Percentiles rank a stretch among this genome's conserved stretches.
Conservation (phyloP, 352 stramenopile genomes). For the Nothophytophthora sp. region DNA sequence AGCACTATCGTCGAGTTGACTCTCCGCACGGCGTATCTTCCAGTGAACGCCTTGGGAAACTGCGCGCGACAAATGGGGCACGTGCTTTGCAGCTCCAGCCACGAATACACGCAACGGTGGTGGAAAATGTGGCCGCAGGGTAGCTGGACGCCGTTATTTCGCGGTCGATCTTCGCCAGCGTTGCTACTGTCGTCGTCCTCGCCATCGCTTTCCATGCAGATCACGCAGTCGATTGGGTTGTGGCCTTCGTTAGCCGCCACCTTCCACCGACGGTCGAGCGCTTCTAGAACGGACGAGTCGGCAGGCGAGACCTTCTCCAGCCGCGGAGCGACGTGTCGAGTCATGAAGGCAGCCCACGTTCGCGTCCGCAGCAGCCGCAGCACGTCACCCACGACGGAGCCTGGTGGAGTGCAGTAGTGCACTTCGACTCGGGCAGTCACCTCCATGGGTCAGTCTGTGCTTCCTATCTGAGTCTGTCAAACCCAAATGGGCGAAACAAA, state of each 20-base stretch:
- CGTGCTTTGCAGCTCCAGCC: conserved; percentile 85
- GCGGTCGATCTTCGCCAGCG: conserved; percentile 6
- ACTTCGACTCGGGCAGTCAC: conserved; percentile 56
- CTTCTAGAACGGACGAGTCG: conserved; percentile 34
- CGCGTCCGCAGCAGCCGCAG: conserved; percentile 58
- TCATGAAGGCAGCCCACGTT: conserved; percentile 66
- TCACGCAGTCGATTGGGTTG: conserved; percentile 53
- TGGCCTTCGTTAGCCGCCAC: conserved; percentile 4
- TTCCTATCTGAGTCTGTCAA: too few relatives aligned
- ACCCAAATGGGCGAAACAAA: conserved; percentile 6
- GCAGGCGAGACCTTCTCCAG: conserved; percentile 55
- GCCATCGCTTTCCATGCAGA: conserved; percentile 87
- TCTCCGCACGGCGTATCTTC: conserved; percentile 46
- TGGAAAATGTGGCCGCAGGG: conserved; percentile 93
- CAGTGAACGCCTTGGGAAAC: conserved; percentile 61
- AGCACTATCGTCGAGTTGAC: conserved; percentile 50
- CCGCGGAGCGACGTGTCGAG: conserved; percentile 50
- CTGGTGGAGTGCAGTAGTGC: conserved; percentile 52
- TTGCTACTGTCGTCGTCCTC: background rate
- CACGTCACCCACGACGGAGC: conserved; percentile 45
- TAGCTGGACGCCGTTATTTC: conserved; percentile 39
- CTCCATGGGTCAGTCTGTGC: conserved; percentile 24
- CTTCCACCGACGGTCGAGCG: conserved; percentile 23
- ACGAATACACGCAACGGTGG: conserved; percentile 85
- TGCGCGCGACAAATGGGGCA: conserved; percentile 93